These are phyloP conservation scores for Desmodesmus armatus DNA, from an alignment of 139 green algal genomes.

Conservation along the genomic window DNA sequence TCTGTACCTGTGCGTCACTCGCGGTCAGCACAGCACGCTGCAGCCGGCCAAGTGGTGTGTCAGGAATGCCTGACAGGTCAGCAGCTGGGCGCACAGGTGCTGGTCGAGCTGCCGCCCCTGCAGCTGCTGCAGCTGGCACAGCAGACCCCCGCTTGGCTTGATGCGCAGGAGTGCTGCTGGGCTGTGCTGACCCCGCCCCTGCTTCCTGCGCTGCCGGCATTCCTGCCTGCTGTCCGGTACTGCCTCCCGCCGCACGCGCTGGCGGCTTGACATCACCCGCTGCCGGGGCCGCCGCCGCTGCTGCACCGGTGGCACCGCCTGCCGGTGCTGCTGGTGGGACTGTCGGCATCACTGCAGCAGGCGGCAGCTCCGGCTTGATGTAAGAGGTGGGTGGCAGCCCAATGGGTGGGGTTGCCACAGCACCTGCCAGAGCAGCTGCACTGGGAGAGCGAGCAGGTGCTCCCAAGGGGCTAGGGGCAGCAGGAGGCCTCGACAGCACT, in stretches of 20 bases:
- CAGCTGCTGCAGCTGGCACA: background rate
- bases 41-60: slow-evolving; percentile 3
- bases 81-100: background rate
- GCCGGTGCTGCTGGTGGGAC: background rate
- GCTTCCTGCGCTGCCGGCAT: background rate
- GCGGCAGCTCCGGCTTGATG: slow-evolving; percentile 37
- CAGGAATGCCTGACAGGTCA: background rate
- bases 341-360: slow-evolving; percentile 19
- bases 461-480: slow-evolving; percentile 17
- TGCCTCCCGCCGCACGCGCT: no score
- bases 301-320: background rate
- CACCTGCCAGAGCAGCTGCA: background rate
- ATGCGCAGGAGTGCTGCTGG: no score
- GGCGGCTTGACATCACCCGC: background rate
- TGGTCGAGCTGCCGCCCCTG: background rate
- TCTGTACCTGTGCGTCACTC: background rate
- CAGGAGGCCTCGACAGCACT: slow-evolving; percentile 1
- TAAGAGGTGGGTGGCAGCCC: slow-evolving; percentile 9
- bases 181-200: no score
- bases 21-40: background rate
- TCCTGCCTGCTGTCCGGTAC: no score
- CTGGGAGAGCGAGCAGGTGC: slow-evolving; percentile 4
- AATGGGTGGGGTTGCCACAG: slow-evolving; percentile 23
- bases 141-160: no score
- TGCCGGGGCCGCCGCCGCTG: background rate